Conservation (phyloP, 768 basidiomycete species). For the Amanita muscaria region DNA sequence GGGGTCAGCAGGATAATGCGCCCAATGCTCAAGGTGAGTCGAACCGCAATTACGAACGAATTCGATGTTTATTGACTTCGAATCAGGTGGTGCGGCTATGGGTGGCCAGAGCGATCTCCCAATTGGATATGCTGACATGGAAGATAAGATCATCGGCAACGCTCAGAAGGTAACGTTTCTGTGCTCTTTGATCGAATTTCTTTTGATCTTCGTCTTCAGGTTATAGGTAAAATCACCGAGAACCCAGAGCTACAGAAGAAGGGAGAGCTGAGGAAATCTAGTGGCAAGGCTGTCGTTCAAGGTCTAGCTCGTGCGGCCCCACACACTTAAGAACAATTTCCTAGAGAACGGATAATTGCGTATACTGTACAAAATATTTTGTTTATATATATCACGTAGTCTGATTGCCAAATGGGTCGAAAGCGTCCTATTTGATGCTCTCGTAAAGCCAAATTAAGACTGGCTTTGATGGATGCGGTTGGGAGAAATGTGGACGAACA, state of each 20-base stretch:
- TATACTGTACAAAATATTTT: too few relatives aligned
- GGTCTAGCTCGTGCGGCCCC: slow-evolving; percentile 26
- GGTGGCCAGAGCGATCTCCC: slow-evolving; percentile 11
- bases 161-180: slow-evolving; percentile 37
- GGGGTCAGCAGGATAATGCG: too few relatives aligned
- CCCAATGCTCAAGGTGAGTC: too few relatives aligned
- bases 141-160: slow-evolving; percentile 53
- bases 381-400: too few relatives aligned
- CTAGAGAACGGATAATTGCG: too few relatives aligned
- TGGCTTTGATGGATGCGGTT: slow-evolving; percentile 81
- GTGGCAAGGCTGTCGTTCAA: slow-evolving; percentile 37
- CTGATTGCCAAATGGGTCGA: slow-evolving; percentile 31
- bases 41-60: too few relatives aligned
- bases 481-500: slow-evolving; percentile 88
- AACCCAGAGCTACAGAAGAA: slow-evolving; percentile 46
- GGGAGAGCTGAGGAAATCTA: slow-evolving; percentile 46
- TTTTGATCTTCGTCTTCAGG: slow-evolving; percentile 18
- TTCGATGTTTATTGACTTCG: too few relatives aligned
- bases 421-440: slow-evolving; percentile 70
- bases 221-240: slow-evolving; percentile 38
- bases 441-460: slow-evolving; percentile 60
- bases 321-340: too few relatives aligned
- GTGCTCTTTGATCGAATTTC: not conserved
- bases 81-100: not conserved
- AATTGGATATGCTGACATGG: slow-evolving; percentile 31